Conservation (phyloP, 2,329 filamentous ascomycete species). For the Penicillium thymicola region DNA sequence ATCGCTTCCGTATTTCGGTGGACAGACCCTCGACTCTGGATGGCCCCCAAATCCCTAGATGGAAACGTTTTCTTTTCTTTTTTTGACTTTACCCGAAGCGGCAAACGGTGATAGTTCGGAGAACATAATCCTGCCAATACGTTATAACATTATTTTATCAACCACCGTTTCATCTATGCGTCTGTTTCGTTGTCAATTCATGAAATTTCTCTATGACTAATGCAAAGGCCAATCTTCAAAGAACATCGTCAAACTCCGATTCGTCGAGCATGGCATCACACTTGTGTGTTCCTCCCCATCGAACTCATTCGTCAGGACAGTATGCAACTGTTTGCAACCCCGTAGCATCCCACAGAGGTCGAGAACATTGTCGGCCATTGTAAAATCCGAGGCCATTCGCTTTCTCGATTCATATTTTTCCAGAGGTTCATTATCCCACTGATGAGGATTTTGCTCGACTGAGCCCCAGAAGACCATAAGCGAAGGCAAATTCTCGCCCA, state of each 20-base stretch:
- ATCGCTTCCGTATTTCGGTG: too few relatives aligned
- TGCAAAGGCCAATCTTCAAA: neutral
- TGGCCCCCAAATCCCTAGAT: too few relatives aligned
- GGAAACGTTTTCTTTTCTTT: too few relatives aligned
- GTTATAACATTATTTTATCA: neutral
- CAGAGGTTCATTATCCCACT: constrained; percentile 29
- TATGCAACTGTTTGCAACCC: constrained; percentile 12
- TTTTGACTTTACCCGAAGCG: too few relatives aligned
- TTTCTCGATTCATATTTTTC: constrained; percentile 31
- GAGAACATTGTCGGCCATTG: constrained; percentile 26
- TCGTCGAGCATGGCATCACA: constrained; percentile 23
- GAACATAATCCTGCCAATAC: neutral
- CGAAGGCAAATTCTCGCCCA: constrained; percentile 20
- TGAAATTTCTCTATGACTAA: neutral
- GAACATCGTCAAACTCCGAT: constrained; percentile 23
- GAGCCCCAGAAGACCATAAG: constrained; percentile 31
- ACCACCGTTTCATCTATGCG: neutral
- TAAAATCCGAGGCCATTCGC: constrained; percentile 13
- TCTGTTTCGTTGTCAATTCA: neutral
- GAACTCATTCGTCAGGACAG: constrained; percentile 20
- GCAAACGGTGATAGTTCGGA: neutral
- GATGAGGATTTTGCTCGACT: constrained; percentile 32
- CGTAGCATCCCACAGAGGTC: constrained; percentile 18
- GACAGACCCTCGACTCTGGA: too few relatives aligned
- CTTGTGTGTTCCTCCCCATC: constrained; percentile 33